Evolutionary conservation across 2,329 filamentous ascomycete species (phyloP).

Genomic region (Fusarium euwallaceae): DNA sequence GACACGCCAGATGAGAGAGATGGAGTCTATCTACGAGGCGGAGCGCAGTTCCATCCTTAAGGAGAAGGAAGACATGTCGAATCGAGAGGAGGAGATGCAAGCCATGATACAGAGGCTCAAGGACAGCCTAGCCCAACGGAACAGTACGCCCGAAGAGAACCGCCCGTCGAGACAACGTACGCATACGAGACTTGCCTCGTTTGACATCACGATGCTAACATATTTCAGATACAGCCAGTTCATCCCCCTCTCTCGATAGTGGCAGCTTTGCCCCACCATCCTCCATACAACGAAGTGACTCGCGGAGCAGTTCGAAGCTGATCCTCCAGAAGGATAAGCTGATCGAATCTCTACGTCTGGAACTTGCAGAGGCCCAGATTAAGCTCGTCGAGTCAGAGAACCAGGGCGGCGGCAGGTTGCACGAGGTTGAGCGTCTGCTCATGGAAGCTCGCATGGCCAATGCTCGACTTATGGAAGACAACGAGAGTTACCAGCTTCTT

Average conservation of each 20-base stretch:
- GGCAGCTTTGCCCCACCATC: constrained; percentile 89
- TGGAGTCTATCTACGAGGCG: constrained; percentile 92
- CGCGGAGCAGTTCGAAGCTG: constrained; percentile 88
- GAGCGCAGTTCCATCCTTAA: constrained; percentile 89
- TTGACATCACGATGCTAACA: constrained; percentile 36
- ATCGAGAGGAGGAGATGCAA: constrained; percentile 91
- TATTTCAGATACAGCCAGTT: constrained; percentile 57
- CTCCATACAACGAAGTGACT: constrained; percentile 88
- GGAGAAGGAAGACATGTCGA: constrained; percentile 90
- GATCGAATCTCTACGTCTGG: constrained; percentile 91
- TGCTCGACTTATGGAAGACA: constrained; percentile 96
- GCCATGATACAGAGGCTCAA: constrained; percentile 91
- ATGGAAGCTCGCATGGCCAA: constrained; percentile 97
- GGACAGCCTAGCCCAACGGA: constrained; percentile 85
- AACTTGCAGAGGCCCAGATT: constrained; percentile 94
- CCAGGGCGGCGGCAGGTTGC: constrained; percentile 86
- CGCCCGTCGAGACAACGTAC: constrained; percentile 70
- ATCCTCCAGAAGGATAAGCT: constrained; percentile 96
- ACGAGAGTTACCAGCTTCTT: constrained; percentile 96
- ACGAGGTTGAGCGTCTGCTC: constrained; percentile 90
- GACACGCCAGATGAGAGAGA: constrained; percentile 85
- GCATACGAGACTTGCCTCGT: constrained; percentile 41
- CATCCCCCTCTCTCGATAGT: constrained; percentile 77
- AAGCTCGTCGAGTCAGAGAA: constrained; percentile 96
- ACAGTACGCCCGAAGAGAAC: constrained; percentile 68